Percentiles rank a stretch among this genome's conserved stretches.
Conservation (phyloP, 345 rosid species). For the Schrenkiella parvula region DNA sequence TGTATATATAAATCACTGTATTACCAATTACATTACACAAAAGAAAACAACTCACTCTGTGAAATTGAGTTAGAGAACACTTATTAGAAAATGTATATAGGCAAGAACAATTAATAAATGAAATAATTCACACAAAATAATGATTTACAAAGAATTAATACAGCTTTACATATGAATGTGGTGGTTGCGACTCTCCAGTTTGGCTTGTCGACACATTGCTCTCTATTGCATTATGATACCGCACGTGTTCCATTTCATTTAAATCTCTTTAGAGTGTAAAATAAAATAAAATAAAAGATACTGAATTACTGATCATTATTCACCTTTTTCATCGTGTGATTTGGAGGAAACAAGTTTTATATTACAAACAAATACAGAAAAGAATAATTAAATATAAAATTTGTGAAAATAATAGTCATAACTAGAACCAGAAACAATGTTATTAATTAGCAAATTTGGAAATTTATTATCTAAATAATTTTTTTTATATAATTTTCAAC, state of each 20-base stretch:
- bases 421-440: not conserved
- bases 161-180: constrained; percentile 23
- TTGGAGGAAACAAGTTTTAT: not conserved
- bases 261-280: not conserved
- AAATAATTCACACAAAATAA: constrained; percentile 11
- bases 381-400: not conserved
- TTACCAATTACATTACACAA: not conserved
- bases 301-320: not conserved
- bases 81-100: not conserved
- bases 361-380: not conserved
- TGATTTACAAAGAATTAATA: constrained; percentile 16
- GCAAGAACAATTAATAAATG: not conserved
- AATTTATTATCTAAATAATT: not conserved
- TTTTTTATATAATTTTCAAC: not conserved
- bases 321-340: not conserved
- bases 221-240: constrained; percentile 15
- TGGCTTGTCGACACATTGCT: constrained; percentile 31
- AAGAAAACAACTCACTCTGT: not conserved
- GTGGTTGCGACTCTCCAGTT: constrained; percentile 37
- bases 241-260: constrained; percentile 26
- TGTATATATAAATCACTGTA: not conserved
- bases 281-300: not conserved
- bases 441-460: not conserved
- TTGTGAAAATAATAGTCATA: not conserved
- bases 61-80: not conserved